Evolutionary conservation across 129 eudicot species (phyloP).

Genomic region (Centrapalus pauciflorus): DNA sequence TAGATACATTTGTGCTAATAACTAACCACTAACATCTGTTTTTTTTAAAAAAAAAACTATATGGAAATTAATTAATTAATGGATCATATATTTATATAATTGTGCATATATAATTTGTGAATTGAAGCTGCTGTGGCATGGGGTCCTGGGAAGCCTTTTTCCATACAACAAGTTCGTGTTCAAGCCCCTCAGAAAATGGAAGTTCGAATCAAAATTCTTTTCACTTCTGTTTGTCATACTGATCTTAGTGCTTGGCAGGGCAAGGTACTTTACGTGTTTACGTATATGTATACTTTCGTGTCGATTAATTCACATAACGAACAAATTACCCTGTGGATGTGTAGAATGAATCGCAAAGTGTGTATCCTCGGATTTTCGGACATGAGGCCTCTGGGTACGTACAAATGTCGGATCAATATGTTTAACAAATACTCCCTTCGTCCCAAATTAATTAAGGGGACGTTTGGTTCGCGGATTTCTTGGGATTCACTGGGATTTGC

Average conservation of each 20-base stretch:
- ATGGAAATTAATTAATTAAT: neutral
- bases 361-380: slow-evolving; percentile 62
- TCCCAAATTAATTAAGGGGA: too few relatives aligned
- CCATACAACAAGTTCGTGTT: slow-evolving; percentile 50
- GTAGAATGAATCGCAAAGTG: slow-evolving; percentile 56
- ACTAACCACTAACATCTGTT: too few relatives aligned
- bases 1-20: slow-evolving; percentile 3
- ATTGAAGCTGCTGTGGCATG: slow-evolving; percentile 69
- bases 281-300: neutral
- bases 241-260: slow-evolving; percentile 59
- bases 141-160: slow-evolving; percentile 51
- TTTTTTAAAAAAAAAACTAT: too few relatives aligned
- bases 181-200: slow-evolving; percentile 62
- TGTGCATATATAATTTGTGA: neutral
- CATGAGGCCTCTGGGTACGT: slow-evolving; percentile 85
- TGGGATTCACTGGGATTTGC: too few relatives aligned
- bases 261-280: slow-evolving; percentile 23
- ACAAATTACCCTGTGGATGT: neutral
- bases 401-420: too few relatives aligned
- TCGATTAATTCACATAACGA: neutral
- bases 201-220: slow-evolving; percentile 59
- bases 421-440: too few relatives aligned
- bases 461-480: too few relatives aligned
- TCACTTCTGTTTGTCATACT: slow-evolving; percentile 63
- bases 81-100: neutral